Evolutionary conservation across 1,284 basidiomycete genomes (phyloP).

Genomic region (Trichosporon faecale): DNA sequence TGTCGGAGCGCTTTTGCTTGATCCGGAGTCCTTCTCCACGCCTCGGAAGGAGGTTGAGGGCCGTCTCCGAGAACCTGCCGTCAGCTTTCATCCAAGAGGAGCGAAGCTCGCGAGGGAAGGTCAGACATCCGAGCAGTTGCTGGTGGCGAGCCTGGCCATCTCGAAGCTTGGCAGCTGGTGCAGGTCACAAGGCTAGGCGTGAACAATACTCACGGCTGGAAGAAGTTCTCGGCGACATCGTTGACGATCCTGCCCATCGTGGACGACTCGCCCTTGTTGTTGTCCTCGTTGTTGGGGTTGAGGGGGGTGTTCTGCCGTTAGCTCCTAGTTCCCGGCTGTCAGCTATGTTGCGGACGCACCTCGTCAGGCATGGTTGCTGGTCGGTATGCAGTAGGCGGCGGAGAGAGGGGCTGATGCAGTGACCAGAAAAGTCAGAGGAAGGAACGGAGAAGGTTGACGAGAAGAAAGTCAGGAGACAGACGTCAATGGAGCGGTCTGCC

Average conservation of each 20-base stretch:
- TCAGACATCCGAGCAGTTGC: not conserved
- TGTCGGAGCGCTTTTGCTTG: constrained; percentile 48
- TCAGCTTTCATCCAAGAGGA: constrained; percentile 11
- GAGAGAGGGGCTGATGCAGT: not conserved
- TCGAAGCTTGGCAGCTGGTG: not conserved
- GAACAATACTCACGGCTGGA: constrained; percentile 44
- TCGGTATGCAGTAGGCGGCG: not conserved
- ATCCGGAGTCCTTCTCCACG: constrained; percentile 38
- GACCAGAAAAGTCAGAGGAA: not conserved
- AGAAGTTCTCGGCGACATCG: constrained; percentile 43
- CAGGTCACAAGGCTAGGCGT: not conserved
- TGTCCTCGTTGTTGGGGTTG: constrained; percentile 9
- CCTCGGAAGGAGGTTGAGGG: constrained; percentile 42
- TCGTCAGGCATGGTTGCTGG: not conserved
- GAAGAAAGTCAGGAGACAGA: not conserved
- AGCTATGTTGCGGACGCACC: not conserved
- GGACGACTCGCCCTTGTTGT: constrained; percentile 18
- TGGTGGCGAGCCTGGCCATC: not conserved
- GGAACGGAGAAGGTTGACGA: not conserved
- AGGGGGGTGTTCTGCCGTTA: constrained; percentile 20
- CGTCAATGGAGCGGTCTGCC: not conserved
- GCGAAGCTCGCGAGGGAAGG: not conserved
- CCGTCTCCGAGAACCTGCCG: constrained; percentile 44
- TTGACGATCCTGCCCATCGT: constrained; percentile 23
- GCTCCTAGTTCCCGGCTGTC: not conserved